Evolutionary conservation across 805 yeast genomes (phyloP).

Genomic region (Candida chauliodis): DNA sequence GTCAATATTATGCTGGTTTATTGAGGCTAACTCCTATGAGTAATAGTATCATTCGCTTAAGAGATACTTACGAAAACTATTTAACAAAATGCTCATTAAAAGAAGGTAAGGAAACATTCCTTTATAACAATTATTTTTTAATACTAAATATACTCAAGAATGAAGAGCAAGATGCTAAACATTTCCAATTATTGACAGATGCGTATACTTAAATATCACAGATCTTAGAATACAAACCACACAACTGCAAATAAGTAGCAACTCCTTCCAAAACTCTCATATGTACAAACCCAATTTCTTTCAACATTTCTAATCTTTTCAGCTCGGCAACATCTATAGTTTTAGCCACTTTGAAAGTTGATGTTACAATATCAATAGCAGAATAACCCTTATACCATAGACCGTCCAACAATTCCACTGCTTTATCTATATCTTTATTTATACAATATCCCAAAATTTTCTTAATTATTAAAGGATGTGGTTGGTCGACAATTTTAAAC

Average conservation of each 20-base stretch:
- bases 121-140: slow-evolving; percentile 68
- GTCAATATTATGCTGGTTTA: slow-evolving; percentile 67
- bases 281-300: slow-evolving; percentile 86
- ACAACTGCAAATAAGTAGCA: slow-evolving; percentile 77
- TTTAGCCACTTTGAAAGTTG: slow-evolving; percentile 85
- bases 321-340: slow-evolving; percentile 67
- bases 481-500: slow-evolving; percentile 92
- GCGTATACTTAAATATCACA: slow-evolving; percentile 34
- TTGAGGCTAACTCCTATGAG: slow-evolving; percentile 67
- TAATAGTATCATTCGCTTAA: slow-evolving; percentile 61
- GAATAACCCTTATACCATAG: slow-evolving; percentile 91
- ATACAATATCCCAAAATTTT: slow-evolving; percentile 50
- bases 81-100: slow-evolving; percentile 64
- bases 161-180: slow-evolving; percentile 39
- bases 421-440: slow-evolving; percentile 51
- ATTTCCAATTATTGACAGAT: slow-evolving; percentile 37
- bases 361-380: slow-evolving; percentile 88
- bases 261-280: slow-evolving; percentile 94
- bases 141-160: slow-evolving; percentile 52
- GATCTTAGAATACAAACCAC: slow-evolving; percentile 72
- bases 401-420: slow-evolving; percentile 58
- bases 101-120: slow-evolving; percentile 60
- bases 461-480: slow-evolving; percentile 85
- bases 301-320: slow-evolving; percentile 68
- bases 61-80: slow-evolving; percentile 76